Evolutionary conservation across 208 protist genomes (phyloP).

Genomic region (Lotmaria passim): DNA sequence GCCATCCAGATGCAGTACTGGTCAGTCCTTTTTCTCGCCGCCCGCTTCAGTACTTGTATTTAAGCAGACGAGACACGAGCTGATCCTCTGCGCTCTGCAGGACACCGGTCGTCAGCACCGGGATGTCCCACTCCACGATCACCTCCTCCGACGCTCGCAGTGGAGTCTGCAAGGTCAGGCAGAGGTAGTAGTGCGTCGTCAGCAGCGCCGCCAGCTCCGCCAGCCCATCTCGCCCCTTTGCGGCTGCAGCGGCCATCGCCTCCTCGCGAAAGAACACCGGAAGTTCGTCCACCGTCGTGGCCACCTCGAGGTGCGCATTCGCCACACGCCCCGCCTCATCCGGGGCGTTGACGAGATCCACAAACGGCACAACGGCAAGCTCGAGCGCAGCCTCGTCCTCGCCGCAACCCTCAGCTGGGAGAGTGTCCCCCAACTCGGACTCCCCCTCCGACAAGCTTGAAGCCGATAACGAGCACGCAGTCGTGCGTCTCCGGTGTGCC

Average conservation of each 20-base stretch:
- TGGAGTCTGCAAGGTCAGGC: slow-evolving; percentile 54
- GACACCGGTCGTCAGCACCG: slow-evolving; percentile 50
- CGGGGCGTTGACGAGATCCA: slow-evolving; percentile 79
- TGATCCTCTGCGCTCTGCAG: slow-evolving; percentile 45
- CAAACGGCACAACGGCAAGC: slow-evolving; percentile 80
- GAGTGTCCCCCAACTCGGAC: neutral
- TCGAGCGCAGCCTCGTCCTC: slow-evolving; percentile 28
- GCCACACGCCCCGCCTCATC: slow-evolving; percentile 40
- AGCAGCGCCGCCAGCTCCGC: slow-evolving; percentile 32
- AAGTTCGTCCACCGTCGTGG: slow-evolving; percentile 58
- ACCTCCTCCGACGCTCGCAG: slow-evolving; percentile 78
- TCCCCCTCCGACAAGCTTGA: neutral
- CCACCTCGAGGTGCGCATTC: slow-evolving; percentile 80
- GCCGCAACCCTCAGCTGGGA: neutral
- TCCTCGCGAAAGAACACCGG: slow-evolving; percentile 69
- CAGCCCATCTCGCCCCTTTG: slow-evolving; percentile 36
- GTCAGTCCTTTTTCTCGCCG: no score
- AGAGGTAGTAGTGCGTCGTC: slow-evolving; percentile 66
- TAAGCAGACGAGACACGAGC: slow-evolving; percentile 62
- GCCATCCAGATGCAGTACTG: no score
- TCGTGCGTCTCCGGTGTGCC: neutral
- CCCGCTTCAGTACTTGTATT: slow-evolving; percentile 67
- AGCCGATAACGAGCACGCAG: no score
- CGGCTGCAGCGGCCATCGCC: slow-evolving; percentile 38
- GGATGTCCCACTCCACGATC: slow-evolving; percentile 63